Percentiles rank a stretch among this genome's conserved stretches.
These are phyloP conservation scores for Phoenix dactylifera DNA, from an alignment of 176 grass and related monocot genomes.

Conservation along the genomic window DNA sequence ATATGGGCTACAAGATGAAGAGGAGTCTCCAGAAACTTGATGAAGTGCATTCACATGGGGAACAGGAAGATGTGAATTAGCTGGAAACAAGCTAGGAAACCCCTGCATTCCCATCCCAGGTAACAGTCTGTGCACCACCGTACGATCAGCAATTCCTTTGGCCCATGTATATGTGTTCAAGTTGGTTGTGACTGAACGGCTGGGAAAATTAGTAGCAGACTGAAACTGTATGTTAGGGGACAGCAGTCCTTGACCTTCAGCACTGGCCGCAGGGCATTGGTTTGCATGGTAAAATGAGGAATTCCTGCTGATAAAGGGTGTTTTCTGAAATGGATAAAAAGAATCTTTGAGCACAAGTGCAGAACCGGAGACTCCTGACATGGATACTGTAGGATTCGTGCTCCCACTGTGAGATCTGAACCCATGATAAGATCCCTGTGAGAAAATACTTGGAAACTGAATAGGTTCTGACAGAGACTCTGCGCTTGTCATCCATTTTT, in stretches of 20 bases:
- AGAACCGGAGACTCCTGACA: conserved; percentile 51
- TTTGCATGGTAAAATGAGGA: conserved; percentile 8
- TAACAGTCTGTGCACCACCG: conserved; percentile 27
- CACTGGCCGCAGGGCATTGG: conserved; percentile 1
- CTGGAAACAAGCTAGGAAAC: conserved; percentile 1
- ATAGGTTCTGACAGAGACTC: conserved; percentile 21
- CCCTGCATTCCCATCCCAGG: background rate
- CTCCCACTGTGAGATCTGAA: conserved; percentile 17
- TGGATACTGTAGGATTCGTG: conserved; percentile 37
- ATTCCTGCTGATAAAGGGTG: conserved; percentile 11
- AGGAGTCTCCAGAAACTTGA: background rate
- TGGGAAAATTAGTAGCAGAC: conserved; percentile 24
- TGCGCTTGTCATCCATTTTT: conserved; percentile 15
- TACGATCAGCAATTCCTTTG: conserved; percentile 24
- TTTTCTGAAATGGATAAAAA: conserved; percentile 8
- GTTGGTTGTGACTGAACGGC: conserved; percentile 8
- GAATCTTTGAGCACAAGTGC: conserved; percentile 25
- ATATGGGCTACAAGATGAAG: conserved; percentile 7
- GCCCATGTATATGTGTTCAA: background rate
- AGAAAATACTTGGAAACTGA: conserved; percentile 29
- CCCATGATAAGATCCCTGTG: conserved; percentile 24
- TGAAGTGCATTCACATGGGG: conserved; percentile 15
- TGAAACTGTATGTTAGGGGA: conserved; percentile 15
- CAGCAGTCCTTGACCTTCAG: conserved; percentile 19
- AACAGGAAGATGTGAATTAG: background rate